These are phyloP conservation scores for Dendrobium huoshanense DNA, from an alignment of 106 monocot species.

Conservation along the genomic window DNA sequence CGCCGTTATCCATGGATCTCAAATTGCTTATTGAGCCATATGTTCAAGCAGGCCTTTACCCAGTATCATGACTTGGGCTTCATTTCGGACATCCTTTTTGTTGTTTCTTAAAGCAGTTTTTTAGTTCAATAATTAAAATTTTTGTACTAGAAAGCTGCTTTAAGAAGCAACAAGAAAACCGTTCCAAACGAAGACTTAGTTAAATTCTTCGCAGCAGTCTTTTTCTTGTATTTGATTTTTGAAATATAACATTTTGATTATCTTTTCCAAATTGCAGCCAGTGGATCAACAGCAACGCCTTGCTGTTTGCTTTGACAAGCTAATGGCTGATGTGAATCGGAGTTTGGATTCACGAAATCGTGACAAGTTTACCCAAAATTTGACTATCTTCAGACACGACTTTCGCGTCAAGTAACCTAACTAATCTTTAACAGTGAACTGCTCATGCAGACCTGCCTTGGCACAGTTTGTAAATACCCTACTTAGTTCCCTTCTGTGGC, in stretches of 20 bases:
- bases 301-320: conserved; percentile 76
- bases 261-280: conserved; percentile 47
- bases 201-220: neutral
- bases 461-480: conserved; percentile 1
- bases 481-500: too few species aligned
- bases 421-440: neutral
- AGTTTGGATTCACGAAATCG: conserved; percentile 86
- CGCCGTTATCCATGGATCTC: too few species aligned
- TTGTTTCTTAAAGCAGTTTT: too few species aligned
- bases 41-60: too few species aligned
- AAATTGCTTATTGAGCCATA: too few species aligned
- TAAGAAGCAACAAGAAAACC: too few species aligned
- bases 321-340: conserved; percentile 81
- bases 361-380: conserved; percentile 94
- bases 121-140: too few species aligned
- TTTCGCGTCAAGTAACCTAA: conserved; percentile 70
- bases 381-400: conserved; percentile 72
- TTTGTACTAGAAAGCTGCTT: too few species aligned
- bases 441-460: neutral
- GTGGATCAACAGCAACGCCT: conserved; percentile 79
- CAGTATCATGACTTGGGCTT: too few species aligned
- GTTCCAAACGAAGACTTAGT: too few species aligned
- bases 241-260: neutral
- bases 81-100: too few species aligned
- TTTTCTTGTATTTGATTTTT: neutral